Evolutionary conservation across 2,329 filamentous ascomycete genomes (phyloP), one percentile per base, ranked within the genome.

Genomic region (Hysterium pulicare): DNA sequence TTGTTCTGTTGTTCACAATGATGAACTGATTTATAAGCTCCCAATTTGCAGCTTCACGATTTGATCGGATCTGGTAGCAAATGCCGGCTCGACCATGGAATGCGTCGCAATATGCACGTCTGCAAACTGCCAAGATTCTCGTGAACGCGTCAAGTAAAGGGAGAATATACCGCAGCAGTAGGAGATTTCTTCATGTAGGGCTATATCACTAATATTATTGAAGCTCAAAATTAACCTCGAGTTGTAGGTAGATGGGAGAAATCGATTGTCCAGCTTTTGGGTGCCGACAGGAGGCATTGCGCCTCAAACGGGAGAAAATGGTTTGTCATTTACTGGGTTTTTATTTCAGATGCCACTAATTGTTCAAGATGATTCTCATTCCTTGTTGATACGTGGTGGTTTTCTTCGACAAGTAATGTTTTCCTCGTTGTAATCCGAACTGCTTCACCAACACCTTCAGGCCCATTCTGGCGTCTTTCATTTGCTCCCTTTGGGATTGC

Each of bases 401-500:
- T 75, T 71, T 46, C 50, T 76, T 7, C 68, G 73, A 33, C 69
- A 70, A 51, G 64, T 68, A 59, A 13, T 13, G 13, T 17, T 21
- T 38, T 11, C 7, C 15, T n/a, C 21, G 7, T 28, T 13, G 13
- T 16, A 13, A 15, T 38, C 19, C 33, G 33, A 16, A n/a, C 16
- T 15, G n/a, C 19, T 15, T 11, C 9, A 47, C 21, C 15, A 30
- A 22, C 17, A 17, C 15, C 30, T 16, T 20, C 51, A 90, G 82
- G 84, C 89, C 16, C 86, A 95, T 61, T 82, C 90, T 6, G 93
- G 93, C 21, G 82, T 97, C 26, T 98, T 96, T 57, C 93, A 98
- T 59, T 77, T 95, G 60, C 76, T 98, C 1, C 93, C 93, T 0
- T 71, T 98, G 0, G 93, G 93, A 0, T 75, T 89, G 22, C 80